A percentile compares a stretch with the other conserved stretches of the same genome.
Conservation (phyloP, 306 rosid species). For the Quercus aquifolioides region DNA sequence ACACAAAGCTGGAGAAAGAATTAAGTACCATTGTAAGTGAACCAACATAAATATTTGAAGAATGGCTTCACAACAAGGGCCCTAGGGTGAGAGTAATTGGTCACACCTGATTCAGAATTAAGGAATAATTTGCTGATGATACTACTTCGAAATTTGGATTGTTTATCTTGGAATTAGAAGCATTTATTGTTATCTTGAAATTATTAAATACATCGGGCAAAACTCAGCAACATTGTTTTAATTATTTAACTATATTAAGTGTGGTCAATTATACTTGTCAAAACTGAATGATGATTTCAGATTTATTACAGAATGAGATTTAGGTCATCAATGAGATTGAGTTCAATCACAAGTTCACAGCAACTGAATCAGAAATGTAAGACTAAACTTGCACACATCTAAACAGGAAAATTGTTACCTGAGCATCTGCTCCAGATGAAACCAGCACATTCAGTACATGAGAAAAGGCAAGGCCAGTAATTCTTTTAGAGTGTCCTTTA, state of each 20-base stretch:
- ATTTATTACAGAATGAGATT: not conserved
- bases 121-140: not conserved
- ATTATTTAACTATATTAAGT: not conserved
- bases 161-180: not conserved
- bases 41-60: not conserved
- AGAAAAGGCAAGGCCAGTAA: slow-evolving; percentile 94
- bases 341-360: not conserved
- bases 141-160: not conserved
- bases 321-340: not conserved
- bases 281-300: not conserved
- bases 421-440: slow-evolving; percentile 98
- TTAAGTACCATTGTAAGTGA: not conserved
- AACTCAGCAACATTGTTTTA: not conserved
- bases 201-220: not conserved
- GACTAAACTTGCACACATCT: not conserved
- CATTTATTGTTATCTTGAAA: not conserved
- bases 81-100: not conserved
- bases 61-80: too few relatives aligned
- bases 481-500: slow-evolving; percentile 91
- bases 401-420: slow-evolving; percentile 44
- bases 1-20: slow-evolving; percentile 57
- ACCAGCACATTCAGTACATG: slow-evolving; percentile 77
- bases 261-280: too few relatives aligned
- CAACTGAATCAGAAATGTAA: not conserved
- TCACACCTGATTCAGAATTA: not conserved